Evolutionary conservation across 2,329 filamentous ascomycete genomes (phyloP), one percentile per base, ranked within the genome.

Genomic region (Kalaharituber pfeilii): DNA sequence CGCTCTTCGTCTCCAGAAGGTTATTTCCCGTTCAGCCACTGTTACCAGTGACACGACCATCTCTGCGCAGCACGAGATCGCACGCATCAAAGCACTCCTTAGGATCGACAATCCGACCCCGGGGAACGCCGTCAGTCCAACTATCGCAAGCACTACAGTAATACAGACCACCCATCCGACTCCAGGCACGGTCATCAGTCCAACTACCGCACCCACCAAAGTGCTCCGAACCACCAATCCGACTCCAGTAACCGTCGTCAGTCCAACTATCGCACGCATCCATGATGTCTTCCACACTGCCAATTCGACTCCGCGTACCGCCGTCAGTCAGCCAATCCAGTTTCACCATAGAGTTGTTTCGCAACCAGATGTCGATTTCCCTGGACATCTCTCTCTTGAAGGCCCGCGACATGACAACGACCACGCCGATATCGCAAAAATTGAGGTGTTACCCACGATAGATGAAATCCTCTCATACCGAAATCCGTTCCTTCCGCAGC

Each of bases 361-460:
- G 3, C 33, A 3, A 1, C 3, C 3, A 3, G 7, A 39, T 9
- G 33, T 59, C 1, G 60, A 65, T 51, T 51, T 61, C 15, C 64
- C 64, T 1, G 64, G 64, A 7, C 30, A 56, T 9, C 57, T 62
- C 2, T 66, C 64, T 3, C 39, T 53, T 1, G 51, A 59, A 7
- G 62, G 63, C 1, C 61, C 62, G 7, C 55, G 63, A n/a, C 62
- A 66, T 49, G 62, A 66, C 33, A 63, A 67, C 7, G 58, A 59
- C 25, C 62, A 67, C 27, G 57, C 57, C 1, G 57, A 57, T 27
- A 65, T 68, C 33, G 58, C 60, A 6, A 55, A 67, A 52, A 67
- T 68, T 29, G 58, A 56, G 20, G 65, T 67, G 24, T 55, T 67
- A 26, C 66, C 66, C 1, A 66, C 66, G 2, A 62, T 62, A 13